These are phyloP conservation scores for Ogataea paradorogensis DNA, from an alignment of 805 yeast genomes.

Conservation along the genomic window DNA sequence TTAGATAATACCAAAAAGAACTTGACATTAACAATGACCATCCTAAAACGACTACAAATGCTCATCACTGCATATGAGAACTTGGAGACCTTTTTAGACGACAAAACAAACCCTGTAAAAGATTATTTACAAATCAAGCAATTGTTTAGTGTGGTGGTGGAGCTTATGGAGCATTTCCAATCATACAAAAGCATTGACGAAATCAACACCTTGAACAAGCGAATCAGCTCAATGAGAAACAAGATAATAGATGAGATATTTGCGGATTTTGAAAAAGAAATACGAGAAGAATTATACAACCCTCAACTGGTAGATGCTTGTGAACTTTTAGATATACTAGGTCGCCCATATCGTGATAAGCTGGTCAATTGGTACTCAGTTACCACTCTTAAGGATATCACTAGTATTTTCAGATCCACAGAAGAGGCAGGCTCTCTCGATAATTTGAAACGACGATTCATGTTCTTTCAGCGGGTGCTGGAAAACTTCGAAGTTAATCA, in stretches of 20 bases:
- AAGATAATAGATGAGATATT: conserved; percentile 67
- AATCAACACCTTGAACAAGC: conserved; percentile 61
- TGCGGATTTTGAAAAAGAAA: conserved; percentile 61
- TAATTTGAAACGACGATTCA: conserved; percentile 75
- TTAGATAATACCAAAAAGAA: conserved; percentile 84
- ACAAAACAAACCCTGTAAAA: conserved; percentile 23
- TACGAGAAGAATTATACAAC: conserved; percentile 36
- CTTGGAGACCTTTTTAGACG: conserved; percentile 45
- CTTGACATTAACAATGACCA: conserved; percentile 79
- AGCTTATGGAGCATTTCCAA: conserved; percentile 68
- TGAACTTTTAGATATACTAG: conserved; percentile 62
- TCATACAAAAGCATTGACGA: conserved; percentile 82
- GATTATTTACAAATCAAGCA: conserved; percentile 54
- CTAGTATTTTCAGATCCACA: conserved; percentile 65
- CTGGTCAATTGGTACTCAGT: conserved; percentile 72
- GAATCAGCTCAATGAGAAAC: conserved; percentile 56
- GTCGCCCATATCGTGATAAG: conserved; percentile 53
- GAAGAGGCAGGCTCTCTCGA: conserved; percentile 97
- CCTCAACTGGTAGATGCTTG: conserved; percentile 60
- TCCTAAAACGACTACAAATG: conserved; percentile 84
- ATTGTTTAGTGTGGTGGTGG: conserved; percentile 67
- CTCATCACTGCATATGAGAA: conserved; percentile 70
- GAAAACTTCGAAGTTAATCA: conserved; percentile 52
- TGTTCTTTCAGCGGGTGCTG: conserved; percentile 74
- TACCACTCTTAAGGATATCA: conserved; percentile 68